phyloP scores from a whole-genome alignment of 2,329 filamentous ascomycete species.

The Aspergillus brasiliensis region DNA sequence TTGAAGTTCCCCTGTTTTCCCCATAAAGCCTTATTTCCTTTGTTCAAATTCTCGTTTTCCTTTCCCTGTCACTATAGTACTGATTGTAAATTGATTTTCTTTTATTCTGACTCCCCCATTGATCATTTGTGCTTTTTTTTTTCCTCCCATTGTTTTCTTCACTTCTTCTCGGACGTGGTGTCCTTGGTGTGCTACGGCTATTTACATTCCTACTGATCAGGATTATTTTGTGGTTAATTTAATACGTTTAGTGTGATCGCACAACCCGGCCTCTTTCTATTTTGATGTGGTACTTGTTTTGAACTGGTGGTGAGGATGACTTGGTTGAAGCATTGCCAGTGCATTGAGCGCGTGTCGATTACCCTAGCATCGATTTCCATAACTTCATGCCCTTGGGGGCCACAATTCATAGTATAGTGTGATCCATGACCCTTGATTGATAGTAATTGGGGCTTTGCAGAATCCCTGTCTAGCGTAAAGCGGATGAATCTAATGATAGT shows the following conservation, averaged over 20 bases:
- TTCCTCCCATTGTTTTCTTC: background rate
- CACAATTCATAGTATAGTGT: too few species aligned
- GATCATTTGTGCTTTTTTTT: background rate
- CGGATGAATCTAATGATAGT: too few species aligned
- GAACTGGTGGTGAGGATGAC: background rate
- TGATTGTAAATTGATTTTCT: slow-evolving; percentile 21
- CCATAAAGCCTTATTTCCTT: slow-evolving; percentile 25
- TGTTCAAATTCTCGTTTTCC: slow-evolving; percentile 22
- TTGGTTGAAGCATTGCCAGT: background rate
- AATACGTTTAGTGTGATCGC: slow-evolving; percentile 4
- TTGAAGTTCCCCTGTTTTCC: slow-evolving; percentile 23
- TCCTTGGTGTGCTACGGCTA: slow-evolving; percentile 1
- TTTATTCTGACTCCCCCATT: background rate
- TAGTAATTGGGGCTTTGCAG: too few species aligned
- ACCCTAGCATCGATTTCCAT: too few species aligned
- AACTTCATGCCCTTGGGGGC: too few species aligned
- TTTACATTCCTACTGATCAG: background rate
- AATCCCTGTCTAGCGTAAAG: too few species aligned
- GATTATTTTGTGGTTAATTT: slow-evolving; percentile 9
- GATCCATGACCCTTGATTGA: too few species aligned
- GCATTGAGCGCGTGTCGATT: background rate
- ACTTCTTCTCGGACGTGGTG: background rate
- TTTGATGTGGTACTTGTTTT: background rate
- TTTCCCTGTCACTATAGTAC: slow-evolving; percentile 20
- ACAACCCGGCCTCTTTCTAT: too few species aligned